Conservation (phyloP, 2,329 filamentous ascomycete genomes). For the Pyrenochaeta sp. region DNA sequence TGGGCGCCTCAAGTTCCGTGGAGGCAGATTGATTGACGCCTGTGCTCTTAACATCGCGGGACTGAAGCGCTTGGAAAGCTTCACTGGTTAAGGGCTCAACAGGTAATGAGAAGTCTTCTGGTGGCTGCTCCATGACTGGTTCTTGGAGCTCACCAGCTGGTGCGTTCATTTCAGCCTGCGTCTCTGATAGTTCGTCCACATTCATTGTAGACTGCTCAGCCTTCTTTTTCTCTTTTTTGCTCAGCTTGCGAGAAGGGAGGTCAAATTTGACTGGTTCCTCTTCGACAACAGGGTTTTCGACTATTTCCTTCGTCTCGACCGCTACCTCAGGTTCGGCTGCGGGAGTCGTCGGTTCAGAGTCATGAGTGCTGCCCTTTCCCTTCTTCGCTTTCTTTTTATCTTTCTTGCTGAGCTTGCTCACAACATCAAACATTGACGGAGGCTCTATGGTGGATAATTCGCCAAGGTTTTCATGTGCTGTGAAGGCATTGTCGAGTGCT, state of each 20-base stretch:
- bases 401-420: slow-evolving; percentile 38
- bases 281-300: slow-evolving; percentile 16
- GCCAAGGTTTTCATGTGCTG: slow-evolving; percentile 13
- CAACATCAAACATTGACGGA: slow-evolving; percentile 37
- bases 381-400: slow-evolving; percentile 40
- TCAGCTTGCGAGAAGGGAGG: slow-evolving; percentile 20
- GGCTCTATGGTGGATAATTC: slow-evolving; percentile 18
- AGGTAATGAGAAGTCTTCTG: not conserved
- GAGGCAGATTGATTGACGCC: not conserved
- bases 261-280: slow-evolving; percentile 6
- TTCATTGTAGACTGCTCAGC: slow-evolving; percentile 14
- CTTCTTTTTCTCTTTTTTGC: slow-evolving; percentile 37
- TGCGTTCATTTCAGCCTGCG: not conserved
- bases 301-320: slow-evolving; percentile 30
- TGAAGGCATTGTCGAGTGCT: slow-evolving; percentile 31
- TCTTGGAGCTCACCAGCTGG: not conserved
- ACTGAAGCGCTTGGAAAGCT: not conserved
- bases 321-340: slow-evolving; percentile 24
- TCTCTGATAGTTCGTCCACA: slow-evolving; percentile 14
- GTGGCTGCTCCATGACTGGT: slow-evolving; percentile 2
- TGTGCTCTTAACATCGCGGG: not conserved
- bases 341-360: slow-evolving; percentile 35
- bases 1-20: not conserved
- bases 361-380: slow-evolving; percentile 22
- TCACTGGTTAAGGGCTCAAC: not conserved